Base-by-base conservation (phyloP, 2,329 filamentous ascomycete species). In the Bipolaris sorokiniana region DNA sequence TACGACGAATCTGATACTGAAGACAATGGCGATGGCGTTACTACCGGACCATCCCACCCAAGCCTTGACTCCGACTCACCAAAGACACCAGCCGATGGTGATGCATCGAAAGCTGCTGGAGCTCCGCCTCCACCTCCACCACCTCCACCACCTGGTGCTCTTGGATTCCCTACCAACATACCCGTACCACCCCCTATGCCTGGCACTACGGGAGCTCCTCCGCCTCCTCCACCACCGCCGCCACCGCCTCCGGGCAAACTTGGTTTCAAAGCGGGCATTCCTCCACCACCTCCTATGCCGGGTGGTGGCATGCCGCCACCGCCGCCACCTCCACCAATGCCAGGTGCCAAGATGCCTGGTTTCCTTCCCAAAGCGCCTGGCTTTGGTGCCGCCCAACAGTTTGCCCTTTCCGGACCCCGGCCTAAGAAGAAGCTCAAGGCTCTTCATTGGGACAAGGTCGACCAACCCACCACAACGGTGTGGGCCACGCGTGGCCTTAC, bases 341-440 rank as follows among this genome's bases (percentile, higher is more conserved):
- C 84, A 51, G 81, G 84, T 13, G 77, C 76, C 20, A 83, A 81
- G 74, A 78, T 81, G 59, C 91, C 91, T 7, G 88, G 91, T 61
- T 97, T 90, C 79, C 79, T 97, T 61, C 84, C 88, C 46, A 85
- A 88, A 63, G 82, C 86, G 23, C 59, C 63, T 64, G 82, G 84
- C 31, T 81, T 82, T 55, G 78, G 81, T 18, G 74, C 83, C 5
- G 72, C 83, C 13, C 79, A 86, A 20, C 84, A 86, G 7, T 82
- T 91, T 65, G 87, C 89, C 41, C 79, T 96, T 68, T 89, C 91
- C 34, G 90, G 92, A 59, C 91, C 92, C 50, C 84, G 94, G 67
- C 92, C 95, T 20, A 98, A 97, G 86, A 98, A 97, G 87, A 99
- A 98, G 83, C 91, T 99, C 77, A 99, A 99, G 86, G 94, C 94